Base-by-base conservation (phyloP, 1,284 basidiomycete genomes). In the Moesziomyces sp. region DNA sequence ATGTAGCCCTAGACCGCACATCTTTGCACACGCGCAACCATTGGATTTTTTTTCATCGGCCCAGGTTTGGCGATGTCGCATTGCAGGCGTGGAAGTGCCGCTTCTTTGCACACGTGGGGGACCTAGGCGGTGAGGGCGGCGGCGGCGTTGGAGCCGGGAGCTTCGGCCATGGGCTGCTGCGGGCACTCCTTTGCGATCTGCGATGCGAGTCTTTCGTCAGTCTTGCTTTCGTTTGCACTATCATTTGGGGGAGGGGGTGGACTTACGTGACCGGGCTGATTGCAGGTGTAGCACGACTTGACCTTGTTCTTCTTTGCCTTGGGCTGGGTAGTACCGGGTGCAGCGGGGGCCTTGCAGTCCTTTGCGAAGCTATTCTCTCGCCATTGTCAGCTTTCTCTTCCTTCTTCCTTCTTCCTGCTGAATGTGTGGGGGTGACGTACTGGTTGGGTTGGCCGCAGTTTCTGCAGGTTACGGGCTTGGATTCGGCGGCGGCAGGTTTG, bases 151-250 rank as follows among this genome's bases (percentile, higher is more conserved):
- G 40, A 48, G 21, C 51, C 58, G 14, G 67, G 68, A 51, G 68
- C 67, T 10, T 63, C 65, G 2, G 59, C 56, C 49, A 57, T 57
- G 21, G 44, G 58, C 44, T 61, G 40, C 40, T 74, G 52, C 3
- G 71, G 62, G 47, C 71, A 74, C 8, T 65, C 52, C 43, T 46
- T 60, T 9, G 71, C 71, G 40, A 74, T 74, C 55, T 70, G 34
- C 52, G 14, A 30, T 8, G 6, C 30, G 6, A 11, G 6, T 8
- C 8, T 11, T 30, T 8, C 30, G 30, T 8, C 11, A 7, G 38
- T 14, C 21, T 21, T 21, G 21, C 21, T 21, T 21, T 21, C 21
- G 21, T 21, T 21, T 21, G 21, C 21, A 21, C 21, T 21, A 21
- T 21, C 21, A 21, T 21, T 21, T 26, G 53, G n/a, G 16, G 18